Evolutionary conservation across 2,329 filamentous ascomycete genomes (phyloP), one percentile per base, ranked within the genome.

Genomic region (Epichloe scottii): DNA sequence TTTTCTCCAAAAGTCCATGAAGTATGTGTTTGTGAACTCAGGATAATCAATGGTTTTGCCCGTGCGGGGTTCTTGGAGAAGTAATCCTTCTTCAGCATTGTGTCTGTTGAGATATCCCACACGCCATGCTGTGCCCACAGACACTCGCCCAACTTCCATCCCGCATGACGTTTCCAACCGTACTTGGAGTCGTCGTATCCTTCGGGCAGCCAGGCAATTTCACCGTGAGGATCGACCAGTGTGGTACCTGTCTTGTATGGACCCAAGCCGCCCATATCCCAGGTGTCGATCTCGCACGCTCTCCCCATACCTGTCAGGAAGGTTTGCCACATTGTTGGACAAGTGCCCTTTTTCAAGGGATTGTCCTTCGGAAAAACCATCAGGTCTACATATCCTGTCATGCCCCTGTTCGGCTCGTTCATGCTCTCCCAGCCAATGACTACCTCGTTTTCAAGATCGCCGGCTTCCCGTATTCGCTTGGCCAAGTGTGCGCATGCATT

Each of bases 81-180:
- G 66, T 97, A 96, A 64, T 95, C 82, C 60, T 90, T 94, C 58
- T 79, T 81, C 52, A 95, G 67, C 5, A 98, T 70, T 0, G 78
- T 80, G 63, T 96, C 89, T 2, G 78, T 85, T 4, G 74, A 71
- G 5, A 86, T 83, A 62, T 98, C 89, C 93, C 93, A 98, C 5
- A 98, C 81, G 1, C 90, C 91, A 65, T 98, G 90, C 62, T 96
- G 91, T 3, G 93, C 91, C 93, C 93, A 98, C 40, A 98, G 66
- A 62, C 93, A 97, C 66, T 94, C 82, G n/a, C 93, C 93, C 17
- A 98, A 71, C 65, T 84, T 90, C 93, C 93, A 98, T 7, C 76
- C 84, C 0, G 86, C 77, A 62, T 95, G 88, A 56, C 93, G 81
- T 63, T 86, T 89, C 82, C 88, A 98, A 37, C 88, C 88, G 65